phyloP scores from a whole-genome alignment of 2,329 filamentous ascomycete genomes.

The Colletotrichum spinosum region DNA sequence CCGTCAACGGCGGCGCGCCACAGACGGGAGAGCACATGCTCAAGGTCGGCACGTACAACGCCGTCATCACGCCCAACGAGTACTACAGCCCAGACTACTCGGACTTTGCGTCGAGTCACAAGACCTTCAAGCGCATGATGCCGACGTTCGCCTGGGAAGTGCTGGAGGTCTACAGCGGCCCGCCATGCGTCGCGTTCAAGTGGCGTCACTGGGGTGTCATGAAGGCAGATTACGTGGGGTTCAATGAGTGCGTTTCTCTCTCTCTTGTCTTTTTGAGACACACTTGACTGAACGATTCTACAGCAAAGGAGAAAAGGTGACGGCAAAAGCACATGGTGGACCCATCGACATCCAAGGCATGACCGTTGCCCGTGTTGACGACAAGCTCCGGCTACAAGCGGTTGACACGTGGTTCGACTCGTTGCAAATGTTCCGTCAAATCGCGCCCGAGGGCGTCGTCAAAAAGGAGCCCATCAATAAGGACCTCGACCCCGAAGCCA shows the following conservation, averaged over 20 bases:
- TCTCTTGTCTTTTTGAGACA: background rate
- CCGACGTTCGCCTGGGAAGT: conserved; percentile 79
- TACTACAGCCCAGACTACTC: conserved; percentile 72
- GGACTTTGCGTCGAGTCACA: conserved; percentile 74
- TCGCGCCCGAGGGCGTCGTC: conserved; percentile 44
- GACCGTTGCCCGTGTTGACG: conserved; percentile 71
- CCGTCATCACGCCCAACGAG: conserved; percentile 71
- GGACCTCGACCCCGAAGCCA: conserved; percentile 20
- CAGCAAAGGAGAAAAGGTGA: conserved; percentile 72
- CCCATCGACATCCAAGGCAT: conserved; percentile 73
- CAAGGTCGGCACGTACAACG: conserved; percentile 76
- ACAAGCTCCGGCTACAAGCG: conserved; percentile 66
- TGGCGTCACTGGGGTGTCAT: conserved; percentile 78
- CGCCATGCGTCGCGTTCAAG: conserved; percentile 70
- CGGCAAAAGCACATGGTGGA: conserved; percentile 69
- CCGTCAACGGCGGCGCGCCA: conserved; percentile 70
- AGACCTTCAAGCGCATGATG: conserved; percentile 81
- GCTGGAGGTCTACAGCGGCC: conserved; percentile 74
- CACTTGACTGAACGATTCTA: conserved; percentile 19
- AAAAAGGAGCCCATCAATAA: conserved; percentile 22
- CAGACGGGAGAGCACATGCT: conserved; percentile 74
- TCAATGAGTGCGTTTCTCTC: conserved; percentile 65
- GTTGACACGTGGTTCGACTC: conserved; percentile 76
- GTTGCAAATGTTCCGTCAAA: conserved; percentile 75
- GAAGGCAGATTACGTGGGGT: conserved; percentile 74